Evolutionary conservation across 2,329 filamentous ascomycete genomes (phyloP).

Genomic region (Monosporascus sp.): DNA sequence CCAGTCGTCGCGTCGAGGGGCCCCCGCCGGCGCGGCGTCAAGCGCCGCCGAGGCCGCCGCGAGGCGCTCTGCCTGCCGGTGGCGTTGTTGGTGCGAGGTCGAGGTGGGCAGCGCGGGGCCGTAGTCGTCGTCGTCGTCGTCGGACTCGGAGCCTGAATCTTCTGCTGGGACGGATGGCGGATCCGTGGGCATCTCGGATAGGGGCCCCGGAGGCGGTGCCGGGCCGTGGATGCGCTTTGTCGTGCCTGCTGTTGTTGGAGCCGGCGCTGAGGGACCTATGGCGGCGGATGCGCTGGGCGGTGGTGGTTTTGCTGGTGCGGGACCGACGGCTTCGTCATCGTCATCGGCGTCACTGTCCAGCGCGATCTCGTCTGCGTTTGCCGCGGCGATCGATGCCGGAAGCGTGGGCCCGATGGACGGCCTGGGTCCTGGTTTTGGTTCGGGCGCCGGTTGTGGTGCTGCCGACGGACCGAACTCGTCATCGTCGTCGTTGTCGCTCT

Average conservation of each 20-base stretch:
- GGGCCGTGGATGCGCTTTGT: conserved; percentile 34
- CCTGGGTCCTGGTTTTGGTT: conserved; percentile 1
- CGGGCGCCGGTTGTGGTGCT: conserved; percentile 5
- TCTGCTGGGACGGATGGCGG: conserved; percentile 6
- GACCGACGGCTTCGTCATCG: conserved; percentile 24
- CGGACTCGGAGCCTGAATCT: conserved; percentile 25
- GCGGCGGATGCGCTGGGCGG: neutral
- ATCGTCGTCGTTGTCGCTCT: conserved; percentile 16
- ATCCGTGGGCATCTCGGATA: conserved; percentile 31
- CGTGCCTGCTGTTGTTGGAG: conserved; percentile 7
- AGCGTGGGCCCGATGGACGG: conserved; percentile 11
- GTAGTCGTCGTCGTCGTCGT: conserved; percentile 47
- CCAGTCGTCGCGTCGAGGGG: conserved; percentile 73
- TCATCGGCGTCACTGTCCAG: conserved; percentile 36
- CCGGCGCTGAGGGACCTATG: conserved; percentile 1
- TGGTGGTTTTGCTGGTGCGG: conserved; percentile 19
- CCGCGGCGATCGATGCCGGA: conserved; percentile 3
- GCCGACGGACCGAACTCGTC: conserved; percentile 3
- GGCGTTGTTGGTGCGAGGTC: conserved; percentile 20
- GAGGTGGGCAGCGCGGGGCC: conserved; percentile 53
- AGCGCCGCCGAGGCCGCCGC: conserved; percentile 24
- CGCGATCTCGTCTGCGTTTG: conserved; percentile 43
- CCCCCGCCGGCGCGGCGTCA: conserved; percentile 28
- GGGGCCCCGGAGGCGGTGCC: conserved; percentile 35
- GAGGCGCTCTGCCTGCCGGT: conserved; percentile 17